phyloP scores from a whole-genome alignment of 306 rosid species.

The Trichosanthes truncata region DNA sequence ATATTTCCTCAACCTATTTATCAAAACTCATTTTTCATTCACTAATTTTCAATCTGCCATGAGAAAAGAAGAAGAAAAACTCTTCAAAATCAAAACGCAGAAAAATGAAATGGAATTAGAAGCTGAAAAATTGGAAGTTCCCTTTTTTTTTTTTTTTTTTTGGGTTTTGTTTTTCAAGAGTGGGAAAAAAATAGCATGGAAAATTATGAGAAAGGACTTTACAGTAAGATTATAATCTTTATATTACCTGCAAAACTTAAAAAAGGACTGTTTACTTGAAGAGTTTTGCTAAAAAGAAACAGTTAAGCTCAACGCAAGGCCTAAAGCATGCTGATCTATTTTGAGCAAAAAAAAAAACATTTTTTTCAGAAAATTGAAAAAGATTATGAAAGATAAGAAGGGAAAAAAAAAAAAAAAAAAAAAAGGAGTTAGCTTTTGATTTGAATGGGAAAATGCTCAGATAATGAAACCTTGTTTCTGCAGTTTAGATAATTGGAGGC shows the following conservation, averaged over 20 bases:
- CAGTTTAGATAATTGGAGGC: slow-evolving; percentile 58
- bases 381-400: slow-evolving; percentile 21
- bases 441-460: slow-evolving; percentile 48
- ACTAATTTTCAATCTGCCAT: slow-evolving; percentile 21
- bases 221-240: slow-evolving; percentile 3
- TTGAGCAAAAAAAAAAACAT: slow-evolving; percentile 8
- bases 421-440: slow-evolving; percentile 13
- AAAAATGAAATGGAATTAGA: background rate
- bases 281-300: slow-evolving; percentile 8
- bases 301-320: slow-evolving; percentile 20
- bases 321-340: slow-evolving; percentile 19
- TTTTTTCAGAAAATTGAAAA: slow-evolving; percentile 14
- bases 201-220: slow-evolving; percentile 11
- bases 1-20: slow-evolving; percentile 26
- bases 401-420: background rate
- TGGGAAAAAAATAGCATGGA: slow-evolving; percentile 19
- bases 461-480: slow-evolving; percentile 45
- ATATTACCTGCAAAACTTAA: slow-evolving; percentile 11
- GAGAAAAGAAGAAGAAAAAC: background rate
- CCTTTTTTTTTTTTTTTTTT: background rate
- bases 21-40: slow-evolving; percentile 30
- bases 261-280: slow-evolving; percentile 10
- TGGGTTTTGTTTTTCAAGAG: background rate
- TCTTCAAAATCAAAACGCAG: slow-evolving; percentile 10
- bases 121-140: background rate